Evolutionary conservation across 371 early-diverging fungal genomes (phyloP).

Genomic region (Basidiobolus meristosporus): DNA sequence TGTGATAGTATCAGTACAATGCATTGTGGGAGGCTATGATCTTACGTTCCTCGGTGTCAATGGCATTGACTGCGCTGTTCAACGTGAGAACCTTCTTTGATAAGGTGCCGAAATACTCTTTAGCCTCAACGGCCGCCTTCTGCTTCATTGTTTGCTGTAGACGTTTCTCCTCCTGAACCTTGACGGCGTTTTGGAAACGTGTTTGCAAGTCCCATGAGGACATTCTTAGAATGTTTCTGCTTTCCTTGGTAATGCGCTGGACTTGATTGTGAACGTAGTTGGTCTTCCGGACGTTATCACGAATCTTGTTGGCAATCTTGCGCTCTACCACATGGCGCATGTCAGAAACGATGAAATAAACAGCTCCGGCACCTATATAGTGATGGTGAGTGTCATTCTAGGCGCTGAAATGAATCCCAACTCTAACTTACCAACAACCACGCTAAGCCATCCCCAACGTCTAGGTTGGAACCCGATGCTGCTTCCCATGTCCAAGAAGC

Average conservation of each 20-base stretch:
- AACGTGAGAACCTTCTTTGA: no score
- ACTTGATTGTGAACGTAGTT: conserved; percentile 47
- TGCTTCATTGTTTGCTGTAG: background rate
- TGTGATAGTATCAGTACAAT: no score
- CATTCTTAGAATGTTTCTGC: background rate
- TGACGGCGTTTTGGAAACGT: conserved; percentile 1
- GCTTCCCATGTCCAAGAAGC: conserved; percentile 17
- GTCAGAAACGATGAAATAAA: conserved; percentile 65
- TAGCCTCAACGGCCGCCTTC: no score
- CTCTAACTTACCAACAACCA: conserved; percentile 13
- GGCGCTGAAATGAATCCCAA: conserved; percentile 8
- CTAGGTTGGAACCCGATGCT: conserved; percentile 13
- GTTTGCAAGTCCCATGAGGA: background rate
- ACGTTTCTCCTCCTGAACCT: background rate
- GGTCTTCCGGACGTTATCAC: conserved; percentile 35
- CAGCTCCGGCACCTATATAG: conserved; percentile 36
- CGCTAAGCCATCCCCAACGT: conserved; percentile 16
- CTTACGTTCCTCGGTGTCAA: no score
- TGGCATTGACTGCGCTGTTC: no score
- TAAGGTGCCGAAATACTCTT: no score
- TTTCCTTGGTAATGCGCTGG: conserved; percentile 28
- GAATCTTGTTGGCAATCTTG: conserved; percentile 58
- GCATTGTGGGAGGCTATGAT: no score
- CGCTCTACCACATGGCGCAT: conserved; percentile 64
- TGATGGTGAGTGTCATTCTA: conserved; percentile 10